These are phyloP conservation scores for Ogataea sp. DNA, from an alignment of 805 yeast species.

Conservation along the genomic window DNA sequence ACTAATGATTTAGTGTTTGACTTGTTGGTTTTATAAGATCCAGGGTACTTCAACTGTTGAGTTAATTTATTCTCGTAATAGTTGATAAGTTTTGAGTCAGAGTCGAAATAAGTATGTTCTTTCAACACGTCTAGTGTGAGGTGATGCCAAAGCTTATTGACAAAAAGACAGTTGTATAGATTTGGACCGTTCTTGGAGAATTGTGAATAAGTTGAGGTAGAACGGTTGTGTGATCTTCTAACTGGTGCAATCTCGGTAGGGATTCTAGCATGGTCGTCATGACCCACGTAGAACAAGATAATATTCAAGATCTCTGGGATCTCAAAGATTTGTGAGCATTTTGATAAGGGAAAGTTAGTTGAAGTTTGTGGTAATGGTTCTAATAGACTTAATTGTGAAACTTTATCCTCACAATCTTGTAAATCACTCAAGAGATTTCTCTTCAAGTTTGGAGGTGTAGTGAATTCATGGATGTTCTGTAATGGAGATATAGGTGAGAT, in stretches of 20 bases:
- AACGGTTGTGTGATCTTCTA: slow-evolving; percentile 32
- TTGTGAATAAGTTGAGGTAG: slow-evolving; percentile 1
- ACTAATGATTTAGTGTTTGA: slow-evolving; percentile 36
- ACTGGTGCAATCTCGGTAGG: slow-evolving; percentile 56
- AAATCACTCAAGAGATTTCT: no score
- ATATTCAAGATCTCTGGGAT: slow-evolving; percentile 69
- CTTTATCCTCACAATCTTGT: slow-evolving; percentile 9
- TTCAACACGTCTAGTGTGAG: slow-evolving; percentile 48
- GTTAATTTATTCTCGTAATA: slow-evolving; percentile 17
- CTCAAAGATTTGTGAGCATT: slow-evolving; percentile 36
- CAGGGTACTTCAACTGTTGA: background rate
- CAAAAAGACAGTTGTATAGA: slow-evolving; percentile 56
- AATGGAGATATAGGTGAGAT: background rate
- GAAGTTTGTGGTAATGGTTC: background rate
- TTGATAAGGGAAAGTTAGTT: background rate
- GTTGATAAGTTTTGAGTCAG: slow-evolving; percentile 28
- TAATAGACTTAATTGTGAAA: slow-evolving; percentile 6
- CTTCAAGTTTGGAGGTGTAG: no score
- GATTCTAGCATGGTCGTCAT: slow-evolving; percentile 32
- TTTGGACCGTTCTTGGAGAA: slow-evolving; percentile 15
- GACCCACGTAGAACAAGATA: slow-evolving; percentile 56
- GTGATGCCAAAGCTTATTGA: slow-evolving; percentile 58
- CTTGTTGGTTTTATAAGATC: background rate
- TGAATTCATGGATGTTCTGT: slow-evolving; percentile 1
- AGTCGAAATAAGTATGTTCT: slow-evolving; percentile 46